Evolutionary conservation across 208 protist genomes (phyloP).

Genomic region (Leishmania tarentolae): DNA sequence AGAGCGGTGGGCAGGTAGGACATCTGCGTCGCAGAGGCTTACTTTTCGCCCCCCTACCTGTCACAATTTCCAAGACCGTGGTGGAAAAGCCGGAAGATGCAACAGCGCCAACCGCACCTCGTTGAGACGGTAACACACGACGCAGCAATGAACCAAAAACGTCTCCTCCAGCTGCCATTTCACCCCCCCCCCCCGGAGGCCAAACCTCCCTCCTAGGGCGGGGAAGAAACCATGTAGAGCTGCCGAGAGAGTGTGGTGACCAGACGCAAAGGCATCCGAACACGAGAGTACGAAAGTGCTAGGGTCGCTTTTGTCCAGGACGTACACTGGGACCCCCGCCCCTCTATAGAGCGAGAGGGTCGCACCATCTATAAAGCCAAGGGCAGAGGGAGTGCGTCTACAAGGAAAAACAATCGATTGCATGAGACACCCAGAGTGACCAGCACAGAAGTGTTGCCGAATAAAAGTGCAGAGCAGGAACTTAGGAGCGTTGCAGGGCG

Average conservation of each 20-base stretch:
- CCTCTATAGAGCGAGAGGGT: not conserved
- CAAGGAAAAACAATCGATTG: not conserved
- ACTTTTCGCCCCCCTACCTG: too few species aligned
- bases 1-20: not conserved
- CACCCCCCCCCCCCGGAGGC: not conserved
- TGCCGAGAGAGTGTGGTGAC: not conserved
- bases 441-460: not conserved
- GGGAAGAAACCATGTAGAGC: not conserved
- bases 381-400: not conserved
- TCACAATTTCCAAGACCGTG: not conserved
- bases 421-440: not conserved
- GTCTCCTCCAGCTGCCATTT: not conserved
- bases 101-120: not conserved
- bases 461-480: too few species aligned
- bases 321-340: not conserved
- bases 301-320: too few species aligned
- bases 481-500: slow-evolving; percentile 4
- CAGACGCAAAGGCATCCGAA: not conserved
- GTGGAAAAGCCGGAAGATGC: not conserved
- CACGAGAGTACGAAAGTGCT: not conserved
- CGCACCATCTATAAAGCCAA: not conserved
- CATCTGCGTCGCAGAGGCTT: not conserved
- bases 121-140: not conserved
- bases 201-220: not conserved
- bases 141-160: not conserved